Conservation (phyloP, 257 asterid species). For the Nemophila menziesii region DNA sequence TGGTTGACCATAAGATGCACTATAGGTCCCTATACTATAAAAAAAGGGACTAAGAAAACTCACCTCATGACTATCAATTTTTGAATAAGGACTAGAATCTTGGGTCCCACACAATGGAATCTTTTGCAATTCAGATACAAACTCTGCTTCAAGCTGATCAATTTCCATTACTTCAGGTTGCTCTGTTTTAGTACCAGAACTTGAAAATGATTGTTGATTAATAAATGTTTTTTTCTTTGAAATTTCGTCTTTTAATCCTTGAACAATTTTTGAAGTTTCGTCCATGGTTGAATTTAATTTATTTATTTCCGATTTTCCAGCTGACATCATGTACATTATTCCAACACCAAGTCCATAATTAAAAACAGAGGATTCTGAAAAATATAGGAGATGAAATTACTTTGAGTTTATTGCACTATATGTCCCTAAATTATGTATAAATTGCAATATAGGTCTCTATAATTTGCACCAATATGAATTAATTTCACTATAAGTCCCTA, state of each 20-base stretch:
- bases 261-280: constrained; percentile 48
- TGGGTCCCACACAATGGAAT: constrained; percentile 32
- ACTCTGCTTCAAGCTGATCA: constrained; percentile 49
- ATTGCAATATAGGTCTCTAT: too few relatives aligned
- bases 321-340: constrained; percentile 67
- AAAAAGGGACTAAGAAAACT: too few relatives aligned
- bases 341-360: constrained; percentile 68
- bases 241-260: constrained; percentile 51
- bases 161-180: constrained; percentile 34
- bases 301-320: constrained; percentile 51
- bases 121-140: constrained; percentile 37
- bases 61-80: constrained; percentile 22
- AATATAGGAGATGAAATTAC: too few relatives aligned
- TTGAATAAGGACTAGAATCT: constrained; percentile 18
- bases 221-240: constrained; percentile 23
- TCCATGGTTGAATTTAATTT: constrained; percentile 42
- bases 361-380: constrained; percentile 41
- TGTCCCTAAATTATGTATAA: too few relatives aligned
- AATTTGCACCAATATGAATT: too few relatives aligned
- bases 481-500: too few relatives aligned
- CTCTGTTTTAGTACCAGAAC: constrained; percentile 6
- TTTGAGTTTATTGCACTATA: too few relatives aligned
- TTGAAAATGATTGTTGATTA: constrained; percentile 5
- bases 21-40: too few relatives aligned
- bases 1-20: too few relatives aligned